Base-by-base conservation (phyloP, 352 stramenopile genomes). In the Pythium rhizo-oryzae region DNA sequence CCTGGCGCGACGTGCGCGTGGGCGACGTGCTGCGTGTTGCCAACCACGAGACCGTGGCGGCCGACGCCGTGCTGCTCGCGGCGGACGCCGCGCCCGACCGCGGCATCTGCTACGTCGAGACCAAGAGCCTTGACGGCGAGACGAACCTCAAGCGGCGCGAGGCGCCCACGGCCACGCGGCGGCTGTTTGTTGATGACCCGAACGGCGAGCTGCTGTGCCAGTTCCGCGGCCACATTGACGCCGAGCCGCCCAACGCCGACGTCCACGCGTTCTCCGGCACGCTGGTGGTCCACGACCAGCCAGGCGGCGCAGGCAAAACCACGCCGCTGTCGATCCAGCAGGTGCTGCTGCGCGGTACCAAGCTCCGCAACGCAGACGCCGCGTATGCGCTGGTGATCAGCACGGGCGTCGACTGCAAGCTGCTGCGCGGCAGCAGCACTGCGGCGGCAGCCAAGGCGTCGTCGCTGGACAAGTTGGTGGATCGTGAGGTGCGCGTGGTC, bases 81-180 rank as follows among this genome's bases (percentile, higher is more conserved):
- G 78, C 89, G 9, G 72, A 81, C 2, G 87, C 76, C 72, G 79
- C 24, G 28, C 28, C 28, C 61, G 74, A 8, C 70, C 76, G n/a
- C 50, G 84, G 87, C 2, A 62, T 92, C 0, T 96, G 88, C 67
- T 95, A 96, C 72, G 88, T 97, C 8, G 89, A 97, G 73, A 98
- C 93, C 59, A 95, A 95, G 54, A 94, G 80, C 54, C 74, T 98
- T 1, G 93, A 98, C 68, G 93, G 93, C 3, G 93, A 98, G 69
- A 98, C 90, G 5, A 98, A 98, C 62, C 74, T 98, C n/a, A 98
- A 98, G 72, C 66, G 94, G 16, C 82, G 91, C 2, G 75, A 95
- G 41, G 85, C 89, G 2, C 53, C 52, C 19, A 21, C 43, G 23
- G 28, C 72, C 85, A 70, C 63, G 13, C 54, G 52, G 0, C 51